Base-by-base conservation (phyloP, 257 asterid species). In the Verbascum thapsus region DNA sequence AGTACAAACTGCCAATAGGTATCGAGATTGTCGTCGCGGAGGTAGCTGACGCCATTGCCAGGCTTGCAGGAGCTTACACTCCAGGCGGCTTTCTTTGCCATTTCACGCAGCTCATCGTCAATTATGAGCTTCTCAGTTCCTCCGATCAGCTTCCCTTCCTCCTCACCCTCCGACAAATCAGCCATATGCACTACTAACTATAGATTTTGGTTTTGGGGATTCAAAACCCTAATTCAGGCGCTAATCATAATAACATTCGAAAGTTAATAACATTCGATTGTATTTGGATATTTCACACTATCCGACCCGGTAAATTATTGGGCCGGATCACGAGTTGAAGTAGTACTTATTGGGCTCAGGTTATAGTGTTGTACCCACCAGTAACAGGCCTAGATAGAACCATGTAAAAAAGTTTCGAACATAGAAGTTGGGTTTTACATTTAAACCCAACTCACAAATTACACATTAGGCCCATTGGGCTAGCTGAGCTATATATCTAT, bases 1-100 rank as follows among this genome's bases (percentile, higher is more conserved):
- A 9, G 17, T 35, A 62, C 30, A 69, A 45, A 92, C 96, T 94
- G 99, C 99, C 99, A 94, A 69, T 80, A 94, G 42, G 97, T 85
- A 12, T 94, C 97, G 43, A 90, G 92, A 66, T 94, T 90, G 77
- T 87, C 91, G 39, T 90, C 99, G 2, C 95, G 95, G 66, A 90
- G 90, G 2, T 87, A 80, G 10, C 80, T 57, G 58, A 84, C 88
- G n/a, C 90, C 97, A 77, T 82, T 90, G 56, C 99, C 97, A 0
- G 95, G 94, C 80, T 94, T 94, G 80, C 85, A 94, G 62, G 99
- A 83, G 75, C 97, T 90, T 74, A 94, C 96, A 61, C 96, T 94
- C 96, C 99, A 94, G 47, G 94, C 96, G 10, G 95, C 97, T 70
- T 76, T 87, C 67, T 90, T 90, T 3, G 88, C 95, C 97, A 94